Evolutionary conservation across 305 asterid genomes (phyloP), one percentile per base, ranked within the genome.

Genomic region (Plantago coronopus): DNA sequence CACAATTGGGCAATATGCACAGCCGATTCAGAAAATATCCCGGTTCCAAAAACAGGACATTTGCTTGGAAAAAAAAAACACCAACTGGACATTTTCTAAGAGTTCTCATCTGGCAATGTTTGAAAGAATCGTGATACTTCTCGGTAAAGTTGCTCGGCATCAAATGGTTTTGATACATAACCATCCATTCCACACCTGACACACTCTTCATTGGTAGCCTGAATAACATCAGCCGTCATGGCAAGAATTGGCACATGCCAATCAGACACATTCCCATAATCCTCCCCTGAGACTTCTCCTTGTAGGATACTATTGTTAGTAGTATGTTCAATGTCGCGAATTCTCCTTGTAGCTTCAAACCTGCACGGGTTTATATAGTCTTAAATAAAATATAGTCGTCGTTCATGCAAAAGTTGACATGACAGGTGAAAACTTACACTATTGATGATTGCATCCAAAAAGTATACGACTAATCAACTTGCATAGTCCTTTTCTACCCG

Each of bases 141-240:
- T 58, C 88, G 76, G 72, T 87, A 89, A 47, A 93, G 96, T 59
- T 87, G 99, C 70, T 93, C 97, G 0, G 97, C 95, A 31, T 89
- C 97, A 15, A 93, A 93, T 15, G 99, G 99, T 65, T 89, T 93
- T 17, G 97, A 79, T 19, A 93, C 96, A 21, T 87, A 93, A 29
- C 99, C 99, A 69, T 93, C 95, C 99, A 93, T 93, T 63, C 81
- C 85, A 60, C 72, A 61, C 63, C 34, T 72, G 59, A 71, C 72
- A 74, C 99, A 93, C 62, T 67, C 75, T 68, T 89, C 96, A 34
- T 71, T 68, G 17, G 99, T 89, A 10, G 97, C 99, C 61, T 89
- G 97, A 77, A 93, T 81, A 37, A 93, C 99, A 14, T 93, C 96
- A 11, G 99, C 99, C 0, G 99, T 93, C 97, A 93, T 93, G 64